Evolutionary conservation across 2,329 filamentous ascomycete genomes (phyloP), one percentile per base, ranked within the genome.

Genomic region (Talaromyces sp.): DNA sequence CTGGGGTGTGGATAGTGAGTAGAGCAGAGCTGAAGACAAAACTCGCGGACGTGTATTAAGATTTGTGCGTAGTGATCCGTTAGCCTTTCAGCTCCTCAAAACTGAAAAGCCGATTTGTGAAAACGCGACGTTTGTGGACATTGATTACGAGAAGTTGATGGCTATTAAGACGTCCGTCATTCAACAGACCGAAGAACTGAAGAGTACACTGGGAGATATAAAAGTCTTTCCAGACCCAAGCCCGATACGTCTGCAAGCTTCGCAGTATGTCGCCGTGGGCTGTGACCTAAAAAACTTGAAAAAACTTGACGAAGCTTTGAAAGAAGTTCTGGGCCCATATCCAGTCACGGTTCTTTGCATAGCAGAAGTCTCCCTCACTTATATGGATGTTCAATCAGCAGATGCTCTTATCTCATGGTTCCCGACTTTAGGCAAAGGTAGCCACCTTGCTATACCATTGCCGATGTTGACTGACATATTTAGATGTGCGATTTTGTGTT

Each of bases 291-390:
- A 88, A 37, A 82, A 93, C 60, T 79, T 92, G 5, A 71, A 80
- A 23, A 80, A 79, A 16, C 79, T 97, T 9, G 80, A 88, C 63
- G 71, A 78, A 5, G 80, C 85, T 3, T 76, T 96, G 25, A 81
- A 82, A 18, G 76, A 76, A 11, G 81, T 88, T 50, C 72, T 91
- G 1, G 79, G 88, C 42, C 72, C 88, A 16, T 72, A 82, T 1
- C 78, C 84, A 7, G 86, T 84, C 63, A 81, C 83, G 2, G 83
- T 96, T 1, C 79, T 97, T 25, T 96, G 95, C 69, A 84, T 92
- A 28, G 92, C 92, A 0, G 93, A 98, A 76, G 92, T 96, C 14
- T 96, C 92, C 3, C 85, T 96, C 44, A 95, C 92, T 0, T 96
- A 96, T 70, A 96, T 96, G 91, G 86, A 92, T 62, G 85, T 86